A percentile compares a stretch with the other conserved stretches of the same genome.
These are phyloP conservation scores for Trichophyton rubrum DNA, from an alignment of 2,329 filamentous ascomycete genomes.

Conservation along the genomic window DNA sequence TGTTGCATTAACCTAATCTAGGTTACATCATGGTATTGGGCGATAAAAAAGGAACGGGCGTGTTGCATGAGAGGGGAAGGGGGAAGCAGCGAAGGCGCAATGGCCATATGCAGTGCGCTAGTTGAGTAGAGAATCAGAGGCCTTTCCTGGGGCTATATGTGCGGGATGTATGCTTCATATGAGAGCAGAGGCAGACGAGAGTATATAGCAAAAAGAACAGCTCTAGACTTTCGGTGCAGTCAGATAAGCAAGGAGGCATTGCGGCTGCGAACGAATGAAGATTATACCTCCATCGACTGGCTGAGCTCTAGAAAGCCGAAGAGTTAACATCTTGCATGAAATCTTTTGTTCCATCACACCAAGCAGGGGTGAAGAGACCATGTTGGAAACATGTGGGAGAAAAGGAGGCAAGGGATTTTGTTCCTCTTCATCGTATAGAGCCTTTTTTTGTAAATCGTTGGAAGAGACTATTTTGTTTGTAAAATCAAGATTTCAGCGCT, in stretches of 20 bases:
- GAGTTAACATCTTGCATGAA: constrained; percentile 2
- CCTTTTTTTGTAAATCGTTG: neutral
- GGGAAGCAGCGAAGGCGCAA: neutral
- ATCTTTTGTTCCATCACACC: constrained; percentile 1
- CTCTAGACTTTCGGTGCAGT: neutral
- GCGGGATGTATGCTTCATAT: neutral
- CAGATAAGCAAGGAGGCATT: neutral
- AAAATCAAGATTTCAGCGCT: constrained; percentile 1
- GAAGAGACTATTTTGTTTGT: neutral
- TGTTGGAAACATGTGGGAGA: constrained; percentile 2
- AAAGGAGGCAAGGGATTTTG: neutral
- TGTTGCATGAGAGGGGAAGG: neutral
- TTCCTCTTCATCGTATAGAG: neutral
- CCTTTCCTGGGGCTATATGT: neutral
- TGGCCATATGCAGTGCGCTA: neutral
- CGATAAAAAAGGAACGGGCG: neutral
- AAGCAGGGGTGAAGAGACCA: neutral
- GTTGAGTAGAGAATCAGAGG: neutral
- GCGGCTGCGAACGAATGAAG: neutral
- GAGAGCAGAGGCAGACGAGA: neutral
- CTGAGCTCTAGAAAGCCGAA: neutral
- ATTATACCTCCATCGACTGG: neutral
- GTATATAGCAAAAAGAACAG: neutral
- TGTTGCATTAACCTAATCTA: constrained; percentile 3
- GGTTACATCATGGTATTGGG: neutral